These are phyloP conservation scores for Microdochium bolleyi DNA, from an alignment of 2,329 filamentous ascomycete genomes.

Conservation along the genomic window DNA sequence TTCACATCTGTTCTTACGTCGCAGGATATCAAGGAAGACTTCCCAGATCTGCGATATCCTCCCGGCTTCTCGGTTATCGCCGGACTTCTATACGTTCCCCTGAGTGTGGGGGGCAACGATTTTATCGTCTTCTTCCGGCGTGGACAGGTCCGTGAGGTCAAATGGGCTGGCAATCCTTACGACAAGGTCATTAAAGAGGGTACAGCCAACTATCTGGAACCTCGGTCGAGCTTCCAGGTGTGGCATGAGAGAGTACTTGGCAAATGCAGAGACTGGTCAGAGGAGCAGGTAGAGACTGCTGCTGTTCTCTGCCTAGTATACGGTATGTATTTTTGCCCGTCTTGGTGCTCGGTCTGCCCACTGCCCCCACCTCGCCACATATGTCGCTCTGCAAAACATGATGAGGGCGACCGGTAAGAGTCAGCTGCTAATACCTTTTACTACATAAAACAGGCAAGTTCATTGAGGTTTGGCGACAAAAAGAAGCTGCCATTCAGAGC, in stretches of 20 bases:
- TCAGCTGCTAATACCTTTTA: not conserved
- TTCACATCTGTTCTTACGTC: slow-evolving; percentile 71
- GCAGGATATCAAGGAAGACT: slow-evolving; percentile 67
- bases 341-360: not conserved
- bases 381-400: not conserved
- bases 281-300: slow-evolving; percentile 83
- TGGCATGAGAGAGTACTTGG: slow-evolving; percentile 78
- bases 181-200: slow-evolving; percentile 69
- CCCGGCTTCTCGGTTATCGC: slow-evolving; percentile 75
- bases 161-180: slow-evolving; percentile 82
- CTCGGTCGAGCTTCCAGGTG: slow-evolving; percentile 68
- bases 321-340: slow-evolving; percentile 38
- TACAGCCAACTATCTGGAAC: slow-evolving; percentile 67
- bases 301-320: slow-evolving; percentile 84
- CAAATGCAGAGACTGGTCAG: slow-evolving; percentile 80
- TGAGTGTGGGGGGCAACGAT: slow-evolving; percentile 67
- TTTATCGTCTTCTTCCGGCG: slow-evolving; percentile 91
- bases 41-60: slow-evolving; percentile 71
- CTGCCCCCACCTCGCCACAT: no score
- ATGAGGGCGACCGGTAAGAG: not conserved
- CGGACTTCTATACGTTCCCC: slow-evolving; percentile 72
- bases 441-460: slow-evolving; percentile 47
- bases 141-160: slow-evolving; percentile 67
- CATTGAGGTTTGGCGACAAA: slow-evolving; percentile 89
- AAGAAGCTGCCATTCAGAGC: slow-evolving; percentile 74